Evolutionary conservation across 441 rosid species (phyloP).

Genomic region (Mallotus repandus): DNA sequence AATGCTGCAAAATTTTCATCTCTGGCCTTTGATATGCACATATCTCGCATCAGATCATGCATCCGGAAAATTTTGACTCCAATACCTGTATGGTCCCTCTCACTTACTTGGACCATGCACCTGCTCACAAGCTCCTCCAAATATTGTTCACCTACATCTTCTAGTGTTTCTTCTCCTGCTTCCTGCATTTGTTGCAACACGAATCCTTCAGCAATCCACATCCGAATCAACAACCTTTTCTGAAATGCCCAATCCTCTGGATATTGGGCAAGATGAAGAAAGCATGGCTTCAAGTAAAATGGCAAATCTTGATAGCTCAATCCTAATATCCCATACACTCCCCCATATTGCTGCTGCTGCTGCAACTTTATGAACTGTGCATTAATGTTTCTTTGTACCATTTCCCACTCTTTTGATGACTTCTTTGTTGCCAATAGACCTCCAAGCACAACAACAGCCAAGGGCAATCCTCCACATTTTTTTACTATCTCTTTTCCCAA

Average conservation of each 20-base stretch:
- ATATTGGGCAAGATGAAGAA: conserved; percentile 36
- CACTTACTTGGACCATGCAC: conserved; percentile 34
- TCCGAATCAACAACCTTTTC: conserved; percentile 5
- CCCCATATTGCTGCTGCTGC: too few relatives aligned
- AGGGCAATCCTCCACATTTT: too few relatives aligned
- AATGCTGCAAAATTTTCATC: conserved; percentile 13
- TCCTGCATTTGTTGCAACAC: conserved; percentile 7
- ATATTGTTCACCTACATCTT: conserved; percentile 34
- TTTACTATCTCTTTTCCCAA: too few relatives aligned
- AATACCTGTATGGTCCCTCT: conserved; percentile 15
- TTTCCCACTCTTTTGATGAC: too few relatives aligned
- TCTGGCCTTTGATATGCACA: conserved; percentile 28
- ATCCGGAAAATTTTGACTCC: conserved; percentile 26
- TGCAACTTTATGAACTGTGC: too few relatives aligned
- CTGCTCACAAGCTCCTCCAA: conserved; percentile 33
- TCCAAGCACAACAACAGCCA: too few relatives aligned
- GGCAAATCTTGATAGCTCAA: too few relatives aligned
- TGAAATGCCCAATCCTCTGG: conserved; percentile 26
- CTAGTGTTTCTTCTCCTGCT: conserved; percentile 12
- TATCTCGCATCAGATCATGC: conserved; percentile 40
- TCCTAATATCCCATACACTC: too few relatives aligned
- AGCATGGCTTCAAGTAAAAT: too few relatives aligned
- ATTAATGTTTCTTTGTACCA: too few relatives aligned
- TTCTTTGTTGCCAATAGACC: too few relatives aligned
- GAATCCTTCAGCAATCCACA: conserved; percentile 35